Evolutionary conservation across 1,139 yeast species (phyloP).

Genomic region (Arxiozyma telluris): DNA sequence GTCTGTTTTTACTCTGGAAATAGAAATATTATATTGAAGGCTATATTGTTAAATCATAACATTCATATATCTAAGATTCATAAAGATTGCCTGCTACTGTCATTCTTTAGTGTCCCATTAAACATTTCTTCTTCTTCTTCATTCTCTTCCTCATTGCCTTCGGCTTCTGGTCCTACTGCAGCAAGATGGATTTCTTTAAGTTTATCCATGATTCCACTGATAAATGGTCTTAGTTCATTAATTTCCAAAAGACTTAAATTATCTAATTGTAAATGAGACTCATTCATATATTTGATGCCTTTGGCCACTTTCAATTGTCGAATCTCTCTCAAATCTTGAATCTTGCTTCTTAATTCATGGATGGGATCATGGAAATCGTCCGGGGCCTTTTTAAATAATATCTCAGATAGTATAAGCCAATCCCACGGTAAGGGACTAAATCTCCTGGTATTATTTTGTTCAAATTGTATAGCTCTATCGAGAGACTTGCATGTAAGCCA

Average conservation of each 20-base stretch:
- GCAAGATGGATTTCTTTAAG: constrained; percentile 45
- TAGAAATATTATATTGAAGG: neutral
- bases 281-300: constrained; percentile 73
- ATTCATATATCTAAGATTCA: neutral
- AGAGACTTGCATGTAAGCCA: constrained; percentile 68
- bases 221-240: constrained; percentile 79
- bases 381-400: constrained; percentile 51
- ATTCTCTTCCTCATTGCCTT: constrained; percentile 22
- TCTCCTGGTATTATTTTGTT: constrained; percentile 44
- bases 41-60: neutral
- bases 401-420: constrained; percentile 77
- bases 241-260: constrained; percentile 77
- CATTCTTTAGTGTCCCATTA: constrained; percentile 6
- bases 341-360: constrained; percentile 50
- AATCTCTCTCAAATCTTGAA: constrained; percentile 81
- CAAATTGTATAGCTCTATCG: constrained; percentile 57
- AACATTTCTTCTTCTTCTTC: constrained; percentile 15
- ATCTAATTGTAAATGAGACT: constrained; percentile 73
- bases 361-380: constrained; percentile 60
- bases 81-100: constrained; percentile 1
- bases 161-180: constrained; percentile 20
- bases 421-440: constrained; percentile 75
- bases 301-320: constrained; percentile 72
- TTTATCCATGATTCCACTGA: constrained; percentile 70
- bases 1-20: too few species aligned